Evolutionary conservation across 2,329 filamentous ascomycete genomes (phyloP), one percentile per base, ranked within the genome.

Genomic region (Sarocladiaceae sp.): DNA sequence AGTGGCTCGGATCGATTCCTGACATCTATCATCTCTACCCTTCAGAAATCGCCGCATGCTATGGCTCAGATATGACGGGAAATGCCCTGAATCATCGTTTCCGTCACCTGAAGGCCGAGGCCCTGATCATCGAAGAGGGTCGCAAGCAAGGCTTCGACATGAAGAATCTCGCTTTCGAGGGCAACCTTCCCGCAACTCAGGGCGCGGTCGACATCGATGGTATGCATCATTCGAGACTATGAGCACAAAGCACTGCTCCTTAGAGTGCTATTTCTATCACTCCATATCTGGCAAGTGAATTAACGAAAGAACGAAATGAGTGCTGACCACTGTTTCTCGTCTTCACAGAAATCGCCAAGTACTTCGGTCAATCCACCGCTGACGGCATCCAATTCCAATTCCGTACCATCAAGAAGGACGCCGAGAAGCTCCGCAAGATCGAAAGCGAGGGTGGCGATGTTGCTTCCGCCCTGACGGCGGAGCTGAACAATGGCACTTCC

Each of bases 381-480:
- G 73, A 74, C 18, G 82, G 82, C 8, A 74, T 84, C n/a, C 74
- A 77, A 57, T 85, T 80, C 61, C 80, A 84, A 59, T 83, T 85
- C 59, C 75, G 81, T 1, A 55, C 62, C 22, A 75, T 84, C 66
- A 82, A 80, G 64, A 70, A 69, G 31, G 71, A 80, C 26, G 80
- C 76, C 26, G 73, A 77, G 35, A 65, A 64, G 2, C 72, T 83
- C 40, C 68, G 71, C 37, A 59, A 67, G 2, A 73, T 74, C 2
- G 70, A 73, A n/a, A 65, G 68, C 20, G 62, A 66, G 1, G 76
- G 75, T 23, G 66, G 71, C 39, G 72, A 79, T 58, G 76, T 80
- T 0, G 66, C 75, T 12, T 29, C 44, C 11, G 44, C 44, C 11
- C 44, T 48, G 17, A 17, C 26, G 20, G 7, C 44, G 2, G 44